Evolutionary conservation across 371 early-diverging fungal species (phyloP).

Genomic region (Mortierella sp.): DNA sequence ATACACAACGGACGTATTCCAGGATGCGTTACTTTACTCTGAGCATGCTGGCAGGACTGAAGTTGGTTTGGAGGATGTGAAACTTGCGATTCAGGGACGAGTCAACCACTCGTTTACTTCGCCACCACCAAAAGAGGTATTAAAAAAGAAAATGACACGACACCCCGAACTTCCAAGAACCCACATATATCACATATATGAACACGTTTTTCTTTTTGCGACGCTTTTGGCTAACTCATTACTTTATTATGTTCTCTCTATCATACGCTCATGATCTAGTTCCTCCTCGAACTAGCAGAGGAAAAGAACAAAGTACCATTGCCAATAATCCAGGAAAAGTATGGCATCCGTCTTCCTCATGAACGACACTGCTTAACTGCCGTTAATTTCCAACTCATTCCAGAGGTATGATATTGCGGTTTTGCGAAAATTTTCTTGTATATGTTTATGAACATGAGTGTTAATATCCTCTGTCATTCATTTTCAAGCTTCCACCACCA

Average conservation of each 20-base stretch:
- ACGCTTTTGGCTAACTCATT: not conserved
- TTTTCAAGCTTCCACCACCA: conserved; percentile 41
- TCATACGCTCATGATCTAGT: conserved; percentile 67
- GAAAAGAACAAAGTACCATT: conserved; percentile 90
- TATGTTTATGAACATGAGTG: not conserved
- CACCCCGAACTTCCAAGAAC: not conserved
- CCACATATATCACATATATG: no score
- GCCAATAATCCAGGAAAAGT: conserved; percentile 90
- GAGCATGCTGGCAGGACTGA: conserved; percentile 92
- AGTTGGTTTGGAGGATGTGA: conserved; percentile 92
- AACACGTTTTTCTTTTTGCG: no score
- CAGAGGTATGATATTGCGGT: conserved; percentile 68
- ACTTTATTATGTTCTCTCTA: not conserved
- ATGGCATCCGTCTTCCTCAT: conserved; percentile 93
- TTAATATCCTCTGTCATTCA: not conserved
- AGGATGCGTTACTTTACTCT: conserved; percentile 94
- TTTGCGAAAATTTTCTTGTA: not conserved
- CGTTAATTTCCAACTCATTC: conserved; percentile 90
- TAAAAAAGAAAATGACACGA: not conserved
- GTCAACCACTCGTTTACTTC: conserved; percentile 91
- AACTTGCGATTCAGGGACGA: conserved; percentile 92
- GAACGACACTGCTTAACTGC: conserved; percentile 92
- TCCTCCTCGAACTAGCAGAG: conserved; percentile 87
- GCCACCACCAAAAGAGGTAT: conserved; percentile 92
- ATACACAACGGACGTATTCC: conserved; percentile 94